Evolutionary conservation across 169 alveolate species (phyloP).

Genomic region (Plasmodium berghei): DNA sequence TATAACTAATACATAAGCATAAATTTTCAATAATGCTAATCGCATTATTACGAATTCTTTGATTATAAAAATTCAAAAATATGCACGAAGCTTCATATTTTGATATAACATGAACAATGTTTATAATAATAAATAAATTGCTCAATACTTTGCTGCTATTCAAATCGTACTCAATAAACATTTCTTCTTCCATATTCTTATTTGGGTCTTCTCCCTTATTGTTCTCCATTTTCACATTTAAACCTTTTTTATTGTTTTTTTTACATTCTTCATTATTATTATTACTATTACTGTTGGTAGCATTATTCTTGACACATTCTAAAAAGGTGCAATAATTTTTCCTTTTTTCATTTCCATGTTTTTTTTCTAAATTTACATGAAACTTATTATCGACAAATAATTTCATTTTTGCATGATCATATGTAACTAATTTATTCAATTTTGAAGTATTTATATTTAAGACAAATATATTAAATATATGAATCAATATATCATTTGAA

Average conservation of each 20-base stretch:
- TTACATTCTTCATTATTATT: too few relatives aligned
- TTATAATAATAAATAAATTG: slow-evolving; percentile 30
- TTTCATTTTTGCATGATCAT: slow-evolving; percentile 16
- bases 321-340: neutral
- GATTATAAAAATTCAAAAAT: slow-evolving; percentile 56
- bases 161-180: slow-evolving; percentile 4
- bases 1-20: slow-evolving; percentile 28
- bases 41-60: slow-evolving; percentile 31
- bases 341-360: neutral
- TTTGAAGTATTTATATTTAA: slow-evolving; percentile 11
- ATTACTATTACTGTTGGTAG: too few relatives aligned
- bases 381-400: slow-evolving; percentile 1
- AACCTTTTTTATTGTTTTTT: neutral
- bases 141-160: slow-evolving; percentile 4
- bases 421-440: slow-evolving; percentile 3
- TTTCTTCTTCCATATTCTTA: neutral
- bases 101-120: slow-evolving; percentile 17
- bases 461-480: slow-evolving; percentile 21
- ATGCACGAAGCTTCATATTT: slow-evolving; percentile 35
- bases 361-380: neutral
- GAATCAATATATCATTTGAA: neutral
- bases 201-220: neutral
- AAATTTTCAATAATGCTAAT: slow-evolving; percentile 33
- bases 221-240: too few relatives aligned
- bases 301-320: neutral